Conservation (phyloP, 78 protist genomes). For the Dictyostelium capitatum region DNA sequence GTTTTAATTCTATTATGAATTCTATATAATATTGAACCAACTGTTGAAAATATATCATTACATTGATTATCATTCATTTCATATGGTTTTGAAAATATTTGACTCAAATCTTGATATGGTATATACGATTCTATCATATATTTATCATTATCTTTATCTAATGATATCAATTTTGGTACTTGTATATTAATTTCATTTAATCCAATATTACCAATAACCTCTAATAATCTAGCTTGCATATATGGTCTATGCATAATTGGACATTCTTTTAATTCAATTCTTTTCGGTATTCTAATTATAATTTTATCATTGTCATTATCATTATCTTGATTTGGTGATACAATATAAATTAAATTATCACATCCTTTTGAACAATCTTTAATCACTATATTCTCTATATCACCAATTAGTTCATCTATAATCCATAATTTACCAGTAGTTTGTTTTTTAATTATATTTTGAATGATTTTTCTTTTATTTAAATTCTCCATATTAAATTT, state of each 20-base stretch:
- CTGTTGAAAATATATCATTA: neutral
- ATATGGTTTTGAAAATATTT: slow-evolving; percentile 1
- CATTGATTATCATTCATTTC: neutral
- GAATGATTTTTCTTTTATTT: neutral
- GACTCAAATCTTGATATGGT: slow-evolving; percentile 22
- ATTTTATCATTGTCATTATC: neutral
- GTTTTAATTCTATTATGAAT: neutral
- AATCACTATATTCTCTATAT: slow-evolving; percentile 5
- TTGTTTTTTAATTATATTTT: neutral
- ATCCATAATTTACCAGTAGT: neutral
- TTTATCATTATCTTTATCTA: neutral
- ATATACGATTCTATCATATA: slow-evolving; percentile 38
- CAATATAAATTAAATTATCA: slow-evolving; percentile 50
- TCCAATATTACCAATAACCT: too few relatives aligned
- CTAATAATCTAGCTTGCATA: slow-evolving; percentile 45
- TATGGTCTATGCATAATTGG: slow-evolving; percentile 49
- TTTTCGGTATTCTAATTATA: slow-evolving; percentile 44
- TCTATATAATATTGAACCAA: slow-evolving; percentile 1
- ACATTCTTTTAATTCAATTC: neutral
- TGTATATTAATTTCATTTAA: neutral
- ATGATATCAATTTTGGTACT: slow-evolving; percentile 12
- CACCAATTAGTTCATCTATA: neutral
- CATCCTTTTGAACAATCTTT: slow-evolving; percentile 77
- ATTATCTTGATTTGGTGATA: neutral
- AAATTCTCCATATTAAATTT: too few relatives aligned